These are phyloP conservation scores for Fusarium nodosum DNA, from an alignment of 2,329 filamentous ascomycete species.

Conservation along the genomic window DNA sequence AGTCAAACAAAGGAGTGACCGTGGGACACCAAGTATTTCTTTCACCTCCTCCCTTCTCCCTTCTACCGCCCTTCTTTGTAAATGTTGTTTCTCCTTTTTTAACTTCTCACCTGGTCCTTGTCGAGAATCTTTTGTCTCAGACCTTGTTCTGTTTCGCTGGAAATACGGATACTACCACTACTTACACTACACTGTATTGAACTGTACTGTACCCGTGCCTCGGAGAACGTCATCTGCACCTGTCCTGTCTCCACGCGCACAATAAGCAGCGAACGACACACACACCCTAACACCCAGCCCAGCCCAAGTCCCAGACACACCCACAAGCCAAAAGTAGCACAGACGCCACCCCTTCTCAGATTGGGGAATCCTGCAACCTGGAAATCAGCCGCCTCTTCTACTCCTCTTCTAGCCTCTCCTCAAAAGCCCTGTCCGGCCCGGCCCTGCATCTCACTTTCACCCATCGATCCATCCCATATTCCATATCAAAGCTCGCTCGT, in stretches of 20 bases:
- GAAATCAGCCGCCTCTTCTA: constrained; percentile 43
- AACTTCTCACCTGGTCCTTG: constrained; percentile 31
- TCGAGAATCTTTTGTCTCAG: constrained; percentile 35
- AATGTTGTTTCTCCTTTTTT: constrained; percentile 19
- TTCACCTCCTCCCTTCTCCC: constrained; percentile 21
- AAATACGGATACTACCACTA: neutral
- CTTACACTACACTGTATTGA: constrained; percentile 6
- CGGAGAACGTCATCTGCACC: constrained; percentile 50
- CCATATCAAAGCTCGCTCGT: constrained; percentile 34
- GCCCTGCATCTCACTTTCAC: constrained; percentile 43
- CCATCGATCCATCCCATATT: constrained; percentile 44
- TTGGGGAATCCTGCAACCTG: constrained; percentile 44
- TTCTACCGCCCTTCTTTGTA: constrained; percentile 24
- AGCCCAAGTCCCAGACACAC: constrained; percentile 31
- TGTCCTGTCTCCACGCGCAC: constrained; percentile 26
- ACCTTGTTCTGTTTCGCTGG: constrained; percentile 29
- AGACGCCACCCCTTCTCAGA: constrained; percentile 45
- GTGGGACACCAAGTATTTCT: constrained; percentile 4
- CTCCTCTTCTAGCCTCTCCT: constrained; percentile 45
- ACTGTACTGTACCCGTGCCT: constrained; percentile 36
- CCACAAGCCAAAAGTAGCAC: constrained; percentile 36
- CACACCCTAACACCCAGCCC: constrained; percentile 4
- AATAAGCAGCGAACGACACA: constrained; percentile 32
- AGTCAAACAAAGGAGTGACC: constrained; percentile 20
- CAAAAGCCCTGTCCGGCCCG: constrained; percentile 49